phyloP scores from a whole-genome alignment of 306 rosid genomes.

The Cyclanthera cordifolia region DNA sequence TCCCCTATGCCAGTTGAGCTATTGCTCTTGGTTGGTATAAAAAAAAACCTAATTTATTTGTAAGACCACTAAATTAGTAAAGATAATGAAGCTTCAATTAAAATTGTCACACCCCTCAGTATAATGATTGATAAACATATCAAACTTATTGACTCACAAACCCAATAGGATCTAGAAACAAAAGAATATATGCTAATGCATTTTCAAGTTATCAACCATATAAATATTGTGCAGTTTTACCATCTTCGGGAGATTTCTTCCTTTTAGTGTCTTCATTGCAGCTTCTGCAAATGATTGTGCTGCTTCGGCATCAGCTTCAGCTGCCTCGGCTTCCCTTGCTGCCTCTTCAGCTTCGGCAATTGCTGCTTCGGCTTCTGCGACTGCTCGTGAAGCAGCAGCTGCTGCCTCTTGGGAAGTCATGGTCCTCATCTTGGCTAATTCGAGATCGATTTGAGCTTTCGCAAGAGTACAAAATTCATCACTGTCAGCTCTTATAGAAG shows the following conservation, averaged over 20 bases:
- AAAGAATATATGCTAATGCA: neutral
- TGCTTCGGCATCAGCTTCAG: conserved; percentile 89
- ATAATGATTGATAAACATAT: neutral
- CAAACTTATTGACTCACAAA: neutral
- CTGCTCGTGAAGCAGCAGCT: conserved; percentile 75
- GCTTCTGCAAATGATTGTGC: conserved; percentile 79
- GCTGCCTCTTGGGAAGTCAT: conserved; percentile 78
- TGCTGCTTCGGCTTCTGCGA: conserved; percentile 82
- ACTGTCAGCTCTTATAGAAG: conserved; percentile 32
- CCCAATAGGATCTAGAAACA: too few species aligned
- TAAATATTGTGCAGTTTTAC: conserved; percentile 22
- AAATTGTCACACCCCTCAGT: too few species aligned
- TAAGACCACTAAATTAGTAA: neutral
- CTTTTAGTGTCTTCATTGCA: conserved; percentile 49
- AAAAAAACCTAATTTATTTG: too few species aligned
- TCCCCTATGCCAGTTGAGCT: too few species aligned
- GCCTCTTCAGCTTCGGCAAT: conserved; percentile 93
- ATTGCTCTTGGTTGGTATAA: too few species aligned
- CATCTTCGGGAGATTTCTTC: conserved; percentile 50
- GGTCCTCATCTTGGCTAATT: conserved; percentile 61
- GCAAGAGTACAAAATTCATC: conserved; percentile 35
- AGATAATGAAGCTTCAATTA: too few species aligned
- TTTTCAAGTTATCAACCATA: neutral
- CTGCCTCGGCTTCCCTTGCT: conserved; percentile 73
- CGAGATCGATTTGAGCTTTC: conserved; percentile 62